phyloP scores from a whole-genome alignment of 306 rosid species.

The Quercus mongolica region DNA sequence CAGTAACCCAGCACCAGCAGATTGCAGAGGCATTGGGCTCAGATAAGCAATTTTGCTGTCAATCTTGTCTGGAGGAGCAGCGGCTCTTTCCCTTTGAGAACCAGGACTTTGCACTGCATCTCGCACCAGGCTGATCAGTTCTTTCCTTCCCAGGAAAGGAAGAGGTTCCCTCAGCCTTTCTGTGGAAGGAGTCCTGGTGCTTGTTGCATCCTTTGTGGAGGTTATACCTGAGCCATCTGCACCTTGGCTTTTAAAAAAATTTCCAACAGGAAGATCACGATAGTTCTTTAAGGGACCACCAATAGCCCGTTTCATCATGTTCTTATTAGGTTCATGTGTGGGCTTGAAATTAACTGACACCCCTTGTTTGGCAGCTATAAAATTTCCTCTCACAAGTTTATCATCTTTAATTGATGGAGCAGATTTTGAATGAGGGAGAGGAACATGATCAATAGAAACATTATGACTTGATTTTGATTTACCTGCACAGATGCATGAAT shows the following conservation, averaged over 20 bases:
- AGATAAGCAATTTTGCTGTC: constrained; percentile 36
- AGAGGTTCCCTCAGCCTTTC: constrained; percentile 60
- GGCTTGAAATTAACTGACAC: constrained; percentile 11
- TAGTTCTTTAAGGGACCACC: constrained; percentile 25
- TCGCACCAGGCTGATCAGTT: constrained; percentile 50
- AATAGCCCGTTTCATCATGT: constrained; percentile 20
- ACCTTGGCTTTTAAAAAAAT: constrained; percentile 52
- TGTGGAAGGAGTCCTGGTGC: constrained; percentile 49
- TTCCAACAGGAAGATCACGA: constrained; percentile 25
- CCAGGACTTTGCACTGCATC: constrained; percentile 45
- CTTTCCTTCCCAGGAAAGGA: constrained; percentile 65
- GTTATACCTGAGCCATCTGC: constrained; percentile 64
- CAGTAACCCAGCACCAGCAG: constrained; percentile 32
- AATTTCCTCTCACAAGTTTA: constrained; percentile 25
- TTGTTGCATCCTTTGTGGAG: constrained; percentile 51
- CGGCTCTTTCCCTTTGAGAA: constrained; percentile 64
- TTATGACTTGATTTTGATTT: constrained; percentile 37
- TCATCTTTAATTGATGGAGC: constrained; percentile 5
- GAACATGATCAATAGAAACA: constrained; percentile 27
- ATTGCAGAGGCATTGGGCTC: constrained; percentile 59
- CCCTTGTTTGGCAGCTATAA: constrained; percentile 26
- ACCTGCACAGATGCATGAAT: constrained; percentile 35
- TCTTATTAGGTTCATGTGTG: constrained; percentile 20
- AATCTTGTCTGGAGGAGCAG: constrained; percentile 48
- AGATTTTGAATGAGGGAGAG: constrained; percentile 29